Conservation (phyloP, 129 eudicot genomes). For the Flaveria trinervia region DNA sequence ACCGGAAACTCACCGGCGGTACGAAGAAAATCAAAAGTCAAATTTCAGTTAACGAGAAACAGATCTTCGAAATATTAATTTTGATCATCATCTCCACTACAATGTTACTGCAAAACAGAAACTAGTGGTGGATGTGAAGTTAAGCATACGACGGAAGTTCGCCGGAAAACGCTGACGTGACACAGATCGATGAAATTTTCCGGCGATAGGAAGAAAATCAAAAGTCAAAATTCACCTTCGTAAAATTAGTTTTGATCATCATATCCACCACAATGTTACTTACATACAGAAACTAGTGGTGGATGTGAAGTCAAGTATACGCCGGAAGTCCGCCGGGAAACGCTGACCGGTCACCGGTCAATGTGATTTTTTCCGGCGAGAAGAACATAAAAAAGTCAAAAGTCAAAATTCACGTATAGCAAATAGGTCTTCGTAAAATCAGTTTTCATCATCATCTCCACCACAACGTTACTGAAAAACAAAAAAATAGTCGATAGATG, state of each 20-base stretch:
- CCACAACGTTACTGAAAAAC: too few relatives aligned
- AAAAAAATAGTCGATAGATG: too few relatives aligned
- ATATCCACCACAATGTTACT: neutral
- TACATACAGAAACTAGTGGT: neutral
- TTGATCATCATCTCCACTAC: too few relatives aligned
- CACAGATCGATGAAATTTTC: slow-evolving; percentile 17
- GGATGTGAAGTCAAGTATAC: neutral
- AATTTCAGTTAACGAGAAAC: neutral
- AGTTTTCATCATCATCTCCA: too few relatives aligned
- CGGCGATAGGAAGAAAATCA: neutral
- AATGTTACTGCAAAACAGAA: neutral
- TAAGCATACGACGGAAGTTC: too few relatives aligned
- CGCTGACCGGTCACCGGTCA: slow-evolving; percentile 27
- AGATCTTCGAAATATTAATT: neutral
- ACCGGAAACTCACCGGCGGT: slow-evolving; percentile 14
- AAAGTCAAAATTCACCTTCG: neutral
- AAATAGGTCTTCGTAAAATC: too few relatives aligned
- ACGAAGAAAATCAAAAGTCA: slow-evolving; percentile 1
- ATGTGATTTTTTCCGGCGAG: neutral
- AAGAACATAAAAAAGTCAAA: neutral
- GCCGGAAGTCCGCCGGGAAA: neutral
- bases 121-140: neutral
- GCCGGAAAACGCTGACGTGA: slow-evolving; percentile 23
- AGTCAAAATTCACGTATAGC: too few relatives aligned
- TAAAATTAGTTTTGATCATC: neutral